A percentile compares a stretch with the other conserved stretches of the same genome.
Conservation (phyloP, 163 green algal species). For the Chlorella variabilis region DNA sequence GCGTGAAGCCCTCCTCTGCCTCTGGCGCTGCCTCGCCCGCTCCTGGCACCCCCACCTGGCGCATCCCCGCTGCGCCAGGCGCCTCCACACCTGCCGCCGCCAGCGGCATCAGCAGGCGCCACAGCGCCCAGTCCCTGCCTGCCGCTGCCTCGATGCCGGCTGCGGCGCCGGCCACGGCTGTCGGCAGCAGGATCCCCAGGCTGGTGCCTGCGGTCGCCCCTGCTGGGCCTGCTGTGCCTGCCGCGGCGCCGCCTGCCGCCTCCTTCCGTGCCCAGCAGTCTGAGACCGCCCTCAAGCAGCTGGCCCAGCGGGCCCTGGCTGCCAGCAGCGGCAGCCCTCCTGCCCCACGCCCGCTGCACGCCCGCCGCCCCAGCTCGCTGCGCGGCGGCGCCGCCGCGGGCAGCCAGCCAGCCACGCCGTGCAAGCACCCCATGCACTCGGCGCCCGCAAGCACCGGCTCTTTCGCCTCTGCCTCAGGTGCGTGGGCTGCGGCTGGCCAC, state of each 20-base stretch:
- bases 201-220: too few species aligned
- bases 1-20: neutral
- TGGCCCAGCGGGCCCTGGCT: neutral
- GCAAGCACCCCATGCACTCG: neutral
- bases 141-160: too few species aligned
- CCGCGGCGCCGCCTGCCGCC: neutral
- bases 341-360: neutral
- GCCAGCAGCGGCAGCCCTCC: neutral
- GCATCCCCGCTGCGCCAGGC: neutral
- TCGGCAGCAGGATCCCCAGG: too few species aligned
- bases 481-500: too few species aligned
- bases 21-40: too few species aligned
- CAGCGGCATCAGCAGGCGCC: too few species aligned
- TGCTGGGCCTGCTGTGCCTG: neutral
- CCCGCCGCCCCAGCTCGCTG: neutral
- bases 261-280: neutral
- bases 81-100: too few species aligned
- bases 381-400: too few species aligned
- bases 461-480: too few species aligned
- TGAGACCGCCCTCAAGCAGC: constrained; percentile 7
- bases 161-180: neutral
- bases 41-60: neutral
- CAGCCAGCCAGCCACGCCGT: neutral
- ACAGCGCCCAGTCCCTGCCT: neutral
- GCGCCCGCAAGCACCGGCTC: neutral